These are phyloP conservation scores for Acorus calamus DNA, from an alignment of 106 monocot genomes.

Conservation along the genomic window DNA sequence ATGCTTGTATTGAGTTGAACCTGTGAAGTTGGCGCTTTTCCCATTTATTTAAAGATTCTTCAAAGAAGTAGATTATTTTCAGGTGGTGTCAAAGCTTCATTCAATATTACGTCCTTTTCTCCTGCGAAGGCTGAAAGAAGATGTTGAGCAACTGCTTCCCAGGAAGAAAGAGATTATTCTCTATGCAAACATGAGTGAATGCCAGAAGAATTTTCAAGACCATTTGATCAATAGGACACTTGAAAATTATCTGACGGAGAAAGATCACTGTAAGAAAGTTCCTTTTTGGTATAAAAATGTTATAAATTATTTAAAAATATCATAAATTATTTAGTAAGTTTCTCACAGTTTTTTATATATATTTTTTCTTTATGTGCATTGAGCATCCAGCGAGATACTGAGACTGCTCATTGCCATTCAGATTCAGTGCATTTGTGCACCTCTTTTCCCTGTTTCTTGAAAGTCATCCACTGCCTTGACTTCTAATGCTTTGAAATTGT, in stretches of 20 bases:
- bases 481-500: background rate
- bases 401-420: too few species aligned
- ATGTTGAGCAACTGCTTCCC: constrained; percentile 95
- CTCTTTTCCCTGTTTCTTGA: too few species aligned
- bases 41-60: background rate
- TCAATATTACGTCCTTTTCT: constrained; percentile 91
- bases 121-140: constrained; percentile 77
- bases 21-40: background rate
- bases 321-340: background rate
- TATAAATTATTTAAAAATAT: too few species aligned
- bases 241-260: constrained; percentile 49
- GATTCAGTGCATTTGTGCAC: too few species aligned
- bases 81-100: constrained; percentile 94
- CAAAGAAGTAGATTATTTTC: background rate
- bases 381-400: background rate
- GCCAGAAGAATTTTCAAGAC: constrained; percentile 70
- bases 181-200: constrained; percentile 85
- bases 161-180: constrained; percentile 94
- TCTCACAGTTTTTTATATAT: background rate
- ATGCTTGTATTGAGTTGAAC: background rate
- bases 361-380: background rate
- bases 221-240: constrained; percentile 71
- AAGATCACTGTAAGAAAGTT: constrained; percentile 20
- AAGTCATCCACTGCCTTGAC: too few species aligned
- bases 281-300: background rate